These are phyloP conservation scores for Zalerion maritima DNA, from an alignment of 495 filamentous ascomycete species.

Conservation along the genomic window DNA sequence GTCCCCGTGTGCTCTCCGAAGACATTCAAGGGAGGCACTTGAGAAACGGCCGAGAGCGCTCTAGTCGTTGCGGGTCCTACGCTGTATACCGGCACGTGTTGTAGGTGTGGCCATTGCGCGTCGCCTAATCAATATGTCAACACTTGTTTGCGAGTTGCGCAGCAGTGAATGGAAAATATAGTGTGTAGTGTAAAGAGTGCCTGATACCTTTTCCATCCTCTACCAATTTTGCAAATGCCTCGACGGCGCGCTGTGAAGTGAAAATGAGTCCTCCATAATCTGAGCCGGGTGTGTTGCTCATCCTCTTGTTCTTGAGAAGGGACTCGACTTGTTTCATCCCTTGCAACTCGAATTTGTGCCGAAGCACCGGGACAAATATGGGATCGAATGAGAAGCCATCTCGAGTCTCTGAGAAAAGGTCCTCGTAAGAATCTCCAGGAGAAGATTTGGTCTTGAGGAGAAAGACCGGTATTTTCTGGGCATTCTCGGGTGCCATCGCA, in stretches of 20 bases:
- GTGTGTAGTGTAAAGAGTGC: conserved; percentile 12
- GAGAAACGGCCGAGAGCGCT: conserved; percentile 46
- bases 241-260: conserved; percentile 87
- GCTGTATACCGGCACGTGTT: conserved; percentile 57
- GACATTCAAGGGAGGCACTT: conserved; percentile 33
- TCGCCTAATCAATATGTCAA: conserved; percentile 12
- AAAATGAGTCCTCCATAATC: conserved; percentile 78
- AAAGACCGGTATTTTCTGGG: conserved; percentile 41
- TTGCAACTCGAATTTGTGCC: conserved; percentile 42
- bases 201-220: conserved; percentile 29
- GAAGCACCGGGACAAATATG: conserved; percentile 69
- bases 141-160: conserved; percentile 1
- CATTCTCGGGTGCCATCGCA: neutral
- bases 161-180: conserved; percentile 2
- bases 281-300: conserved; percentile 15
- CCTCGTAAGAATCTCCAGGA: conserved; percentile 66
- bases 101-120: conserved; percentile 29
- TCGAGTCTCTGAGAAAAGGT: conserved; percentile 42
- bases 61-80: conserved; percentile 84
- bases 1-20: conserved; percentile 69
- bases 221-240: conserved; percentile 64
- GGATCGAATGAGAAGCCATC: conserved; percentile 38
- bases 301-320: conserved; percentile 19
- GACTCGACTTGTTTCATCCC: conserved; percentile 24
- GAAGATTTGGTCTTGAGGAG: conserved; percentile 77